Percentiles rank a stretch among this genome's conserved stretches.
phyloP scores from a whole-genome alignment of 495 filamentous ascomycete species.

The Xylona heveae region DNA sequence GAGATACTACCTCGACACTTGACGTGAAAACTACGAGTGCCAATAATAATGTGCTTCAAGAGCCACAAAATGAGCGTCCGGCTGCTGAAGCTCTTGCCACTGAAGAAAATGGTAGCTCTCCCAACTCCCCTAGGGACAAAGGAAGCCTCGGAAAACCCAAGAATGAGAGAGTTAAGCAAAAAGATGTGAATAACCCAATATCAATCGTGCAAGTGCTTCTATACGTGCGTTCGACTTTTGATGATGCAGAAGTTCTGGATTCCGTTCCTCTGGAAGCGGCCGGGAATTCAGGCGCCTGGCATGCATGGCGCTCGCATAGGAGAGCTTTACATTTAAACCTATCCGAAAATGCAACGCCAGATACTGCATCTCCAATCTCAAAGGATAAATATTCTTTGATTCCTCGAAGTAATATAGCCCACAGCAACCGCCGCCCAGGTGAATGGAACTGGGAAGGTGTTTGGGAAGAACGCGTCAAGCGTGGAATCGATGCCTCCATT shows the following conservation, averaged over 20 bases:
- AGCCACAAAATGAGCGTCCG: slow-evolving; percentile 13
- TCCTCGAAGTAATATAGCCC: slow-evolving; percentile 2
- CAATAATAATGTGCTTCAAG: slow-evolving; percentile 9
- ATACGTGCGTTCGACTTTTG: slow-evolving; percentile 68
- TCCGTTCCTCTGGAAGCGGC: slow-evolving; percentile 58
- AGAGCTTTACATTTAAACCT: too few relatives aligned
- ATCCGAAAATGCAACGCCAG: too few relatives aligned
- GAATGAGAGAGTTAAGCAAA: too few relatives aligned
- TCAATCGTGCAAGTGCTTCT: slow-evolving; percentile 41
- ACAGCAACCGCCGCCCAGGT: slow-evolving; percentile 36
- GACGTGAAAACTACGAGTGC: slow-evolving; percentile 11
- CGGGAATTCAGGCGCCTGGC: slow-evolving; percentile 75
- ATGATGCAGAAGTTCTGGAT: slow-evolving; percentile 55
- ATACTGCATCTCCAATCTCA: too few relatives aligned
- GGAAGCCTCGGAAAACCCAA: too few relatives aligned
- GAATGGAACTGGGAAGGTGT: slow-evolving; percentile 96
- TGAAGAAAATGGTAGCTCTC: too few relatives aligned
- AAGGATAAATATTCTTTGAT: too few relatives aligned
- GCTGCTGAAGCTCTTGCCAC: too few relatives aligned
- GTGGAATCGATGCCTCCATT: slow-evolving; percentile 50
- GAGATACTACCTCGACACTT: too few relatives aligned
- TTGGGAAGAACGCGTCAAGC: slow-evolving; percentile 66
- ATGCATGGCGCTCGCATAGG: slow-evolving; percentile 63
- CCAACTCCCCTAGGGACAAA: background rate
- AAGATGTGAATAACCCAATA: too few relatives aligned